Evolutionary conservation across 257 asterid species (phyloP).

Genomic region (Nicotiana sylvestris): DNA sequence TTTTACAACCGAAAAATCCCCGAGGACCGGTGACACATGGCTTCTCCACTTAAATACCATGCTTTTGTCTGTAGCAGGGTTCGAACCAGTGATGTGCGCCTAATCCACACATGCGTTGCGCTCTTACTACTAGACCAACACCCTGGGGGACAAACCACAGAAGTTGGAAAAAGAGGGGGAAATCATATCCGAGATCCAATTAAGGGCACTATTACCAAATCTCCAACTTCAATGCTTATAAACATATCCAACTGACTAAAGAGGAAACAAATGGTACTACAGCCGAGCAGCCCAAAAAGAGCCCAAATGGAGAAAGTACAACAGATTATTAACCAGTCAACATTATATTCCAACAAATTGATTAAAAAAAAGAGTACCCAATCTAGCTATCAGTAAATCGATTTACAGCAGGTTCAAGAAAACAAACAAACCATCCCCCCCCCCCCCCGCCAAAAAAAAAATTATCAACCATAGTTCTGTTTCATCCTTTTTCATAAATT

Average conservation of each 20-base stretch:
- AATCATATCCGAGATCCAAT: neutral
- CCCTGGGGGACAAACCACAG: no score
- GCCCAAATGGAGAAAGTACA: neutral
- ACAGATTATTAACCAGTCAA: neutral
- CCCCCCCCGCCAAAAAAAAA: no score
- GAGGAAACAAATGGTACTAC: neutral
- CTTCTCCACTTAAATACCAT: no score
- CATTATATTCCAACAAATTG: neutral
- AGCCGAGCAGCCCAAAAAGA: neutral
- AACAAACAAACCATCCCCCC: no score
- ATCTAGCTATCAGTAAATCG: neutral
- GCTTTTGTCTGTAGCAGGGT: no score
- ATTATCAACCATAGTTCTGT: neutral
- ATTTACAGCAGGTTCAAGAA: neutral
- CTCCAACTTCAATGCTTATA: neutral
- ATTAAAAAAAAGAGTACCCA: neutral
- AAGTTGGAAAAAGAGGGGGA: neutral
- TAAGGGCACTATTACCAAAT: neutral
- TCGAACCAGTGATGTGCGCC: no score
- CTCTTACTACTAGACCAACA: no score
- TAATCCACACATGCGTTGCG: no score
- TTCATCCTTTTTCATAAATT: neutral
- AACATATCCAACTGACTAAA: neutral
- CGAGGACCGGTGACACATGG: no score
- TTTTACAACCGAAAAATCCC: no score